phyloP scores from a whole-genome alignment of 768 basidiomycete species.

The Hortiboletus campestris region DNA sequence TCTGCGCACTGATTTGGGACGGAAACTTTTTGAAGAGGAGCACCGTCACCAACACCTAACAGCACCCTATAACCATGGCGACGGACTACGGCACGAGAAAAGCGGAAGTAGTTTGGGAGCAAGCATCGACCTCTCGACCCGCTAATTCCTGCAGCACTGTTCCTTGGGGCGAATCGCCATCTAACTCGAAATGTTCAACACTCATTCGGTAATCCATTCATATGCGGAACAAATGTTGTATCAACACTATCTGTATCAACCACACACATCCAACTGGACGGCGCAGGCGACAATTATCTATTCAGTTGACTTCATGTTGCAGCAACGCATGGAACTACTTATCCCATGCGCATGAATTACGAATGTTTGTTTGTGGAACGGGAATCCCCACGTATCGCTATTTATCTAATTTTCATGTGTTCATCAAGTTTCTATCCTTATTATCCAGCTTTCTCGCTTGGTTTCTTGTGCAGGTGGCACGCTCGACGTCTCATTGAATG shows the following conservation, averaged over 20 bases:
- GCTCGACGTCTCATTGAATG: slow-evolving; percentile 5
- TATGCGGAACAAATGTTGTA: slow-evolving; percentile 32
- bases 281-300: slow-evolving; percentile 27
- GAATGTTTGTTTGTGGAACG: slow-evolving; percentile 27
- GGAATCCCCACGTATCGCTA: slow-evolving; percentile 10
- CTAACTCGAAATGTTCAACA: slow-evolving; percentile 15
- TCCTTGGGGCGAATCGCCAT: slow-evolving; percentile 9
- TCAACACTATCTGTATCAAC: slow-evolving; percentile 37
- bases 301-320: slow-evolving; percentile 29
- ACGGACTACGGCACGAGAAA: slow-evolving; percentile 29
- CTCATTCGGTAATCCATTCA: slow-evolving; percentile 24
- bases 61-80: slow-evolving; percentile 13
- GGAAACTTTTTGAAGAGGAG: slow-evolving; percentile 71
- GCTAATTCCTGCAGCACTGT: slow-evolving; percentile 14
- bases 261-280: slow-evolving; percentile 25
- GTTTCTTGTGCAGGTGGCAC: slow-evolving; percentile 16
- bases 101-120: slow-evolving; percentile 27
- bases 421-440: slow-evolving; percentile 27
- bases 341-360: slow-evolving; percentile 25
- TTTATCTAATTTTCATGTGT: slow-evolving; percentile 19
- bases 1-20: slow-evolving; percentile 60
- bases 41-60: slow-evolving; percentile 38
- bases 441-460: slow-evolving; percentile 23
- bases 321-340: slow-evolving; percentile 22
- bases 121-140: slow-evolving; percentile 30